A percentile compares a stretch with the other conserved stretches of the same genome.
These are phyloP conservation scores for Torulaspora quercuum DNA, from an alignment of 805 yeast genomes.

Conservation along the genomic window DNA sequence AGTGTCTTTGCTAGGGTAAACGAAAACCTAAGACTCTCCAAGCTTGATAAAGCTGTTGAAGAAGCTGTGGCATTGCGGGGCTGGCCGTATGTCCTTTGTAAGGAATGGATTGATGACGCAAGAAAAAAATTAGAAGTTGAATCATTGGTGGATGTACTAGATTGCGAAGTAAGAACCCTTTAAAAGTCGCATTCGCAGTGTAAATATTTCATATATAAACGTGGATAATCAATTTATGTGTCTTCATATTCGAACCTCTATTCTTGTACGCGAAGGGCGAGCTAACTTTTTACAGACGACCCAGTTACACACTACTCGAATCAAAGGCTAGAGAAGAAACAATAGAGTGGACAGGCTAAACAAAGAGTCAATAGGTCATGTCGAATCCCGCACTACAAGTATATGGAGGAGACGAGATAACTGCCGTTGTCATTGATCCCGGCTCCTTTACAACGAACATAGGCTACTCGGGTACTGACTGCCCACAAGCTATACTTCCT, in stretches of 20 bases:
- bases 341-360: no score
- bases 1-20: slow-evolving; percentile 83
- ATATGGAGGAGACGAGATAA: slow-evolving; percentile 72
- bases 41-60: slow-evolving; percentile 84
- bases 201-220: slow-evolving; percentile 10
- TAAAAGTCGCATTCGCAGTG: slow-evolving; percentile 21
- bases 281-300: slow-evolving; percentile 5
- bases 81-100: slow-evolving; percentile 85
- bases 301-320: no score
- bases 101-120: slow-evolving; percentile 87
- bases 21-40: slow-evolving; percentile 66
- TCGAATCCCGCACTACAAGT: slow-evolving; percentile 46
- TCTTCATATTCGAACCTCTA: slow-evolving; percentile 8
- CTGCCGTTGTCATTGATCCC: slow-evolving; percentile 87
- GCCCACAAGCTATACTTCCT: slow-evolving; percentile 72
- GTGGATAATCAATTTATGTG: slow-evolving; percentile 2
- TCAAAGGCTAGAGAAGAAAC: no score
- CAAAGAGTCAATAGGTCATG: slow-evolving; percentile 19
- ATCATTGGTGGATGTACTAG: slow-evolving; percentile 67
- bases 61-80: slow-evolving; percentile 88
- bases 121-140: slow-evolving; percentile 87
- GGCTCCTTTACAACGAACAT: slow-evolving; percentile 80
- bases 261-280: no score
- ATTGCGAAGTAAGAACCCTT: slow-evolving; percentile 56
- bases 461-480: slow-evolving; percentile 92